A percentile compares a stretch with the other conserved stretches of the same genome.
Evolutionary conservation across 2,329 filamentous ascomycete genomes (phyloP).

Genomic region (Aspergillus sergii): DNA sequence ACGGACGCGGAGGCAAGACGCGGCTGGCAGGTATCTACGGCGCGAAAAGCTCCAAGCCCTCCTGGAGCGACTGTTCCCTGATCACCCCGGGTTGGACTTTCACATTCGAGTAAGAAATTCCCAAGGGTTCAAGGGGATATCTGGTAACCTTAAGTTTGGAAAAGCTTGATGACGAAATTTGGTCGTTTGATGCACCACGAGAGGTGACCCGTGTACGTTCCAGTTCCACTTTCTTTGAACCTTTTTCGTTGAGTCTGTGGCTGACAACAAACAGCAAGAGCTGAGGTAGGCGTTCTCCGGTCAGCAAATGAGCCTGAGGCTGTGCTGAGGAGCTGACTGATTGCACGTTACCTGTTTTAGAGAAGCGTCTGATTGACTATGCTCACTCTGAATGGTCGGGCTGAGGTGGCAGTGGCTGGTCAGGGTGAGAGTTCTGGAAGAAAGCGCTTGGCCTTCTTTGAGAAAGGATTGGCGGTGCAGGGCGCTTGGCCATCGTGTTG

Average conservation of each 20-base stretch:
- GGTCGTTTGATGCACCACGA: slow-evolving; percentile 24
- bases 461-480: neutral
- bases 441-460: neutral
- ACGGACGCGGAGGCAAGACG: slow-evolving; percentile 17
- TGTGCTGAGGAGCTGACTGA: slow-evolving; percentile 13
- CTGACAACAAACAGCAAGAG: slow-evolving; percentile 15
- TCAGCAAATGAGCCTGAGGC: slow-evolving; percentile 14
- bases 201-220: slow-evolving; percentile 20
- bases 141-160: neutral
- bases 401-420: neutral
- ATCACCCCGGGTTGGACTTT: slow-evolving; percentile 21
- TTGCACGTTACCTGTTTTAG: slow-evolving; percentile 1
- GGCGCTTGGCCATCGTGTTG: slow-evolving; percentile 3
- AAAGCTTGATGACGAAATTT: slow-evolving; percentile 21
- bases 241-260: neutral
- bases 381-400: neutral
- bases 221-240: neutral
- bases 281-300: slow-evolving; percentile 16
- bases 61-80: slow-evolving; percentile 24
- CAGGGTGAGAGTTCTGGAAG: neutral
- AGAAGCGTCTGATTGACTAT: slow-evolving; percentile 1
- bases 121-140: neutral
- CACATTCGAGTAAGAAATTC: slow-evolving; percentile 22
- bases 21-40: slow-evolving; percentile 18
- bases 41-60: slow-evolving; percentile 20